phyloP scores from a whole-genome alignment of 1,284 basidiomycete genomes.

The Fomes fomentarius region DNA sequence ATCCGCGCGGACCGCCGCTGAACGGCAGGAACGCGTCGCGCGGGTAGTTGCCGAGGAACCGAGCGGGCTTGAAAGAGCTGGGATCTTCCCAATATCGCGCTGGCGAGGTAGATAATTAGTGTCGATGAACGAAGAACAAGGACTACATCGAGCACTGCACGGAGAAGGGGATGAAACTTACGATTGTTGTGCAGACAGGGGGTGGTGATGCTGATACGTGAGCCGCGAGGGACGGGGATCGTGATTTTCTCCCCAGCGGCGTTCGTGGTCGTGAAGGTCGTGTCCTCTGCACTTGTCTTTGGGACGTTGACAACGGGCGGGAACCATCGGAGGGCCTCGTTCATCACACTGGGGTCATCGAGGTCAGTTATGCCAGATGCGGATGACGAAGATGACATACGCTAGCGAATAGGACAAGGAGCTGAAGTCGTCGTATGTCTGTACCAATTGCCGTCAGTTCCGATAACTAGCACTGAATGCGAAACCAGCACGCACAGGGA shows the following conservation, averaged over 20 bases:
- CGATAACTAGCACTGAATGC: no score
- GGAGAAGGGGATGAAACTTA: slow-evolving; percentile 12
- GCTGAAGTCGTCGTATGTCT: slow-evolving; percentile 20
- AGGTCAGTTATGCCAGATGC: background rate
- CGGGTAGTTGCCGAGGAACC: slow-evolving; percentile 43
- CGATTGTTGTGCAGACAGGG: slow-evolving; percentile 48
- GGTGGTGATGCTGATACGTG: slow-evolving; percentile 42
- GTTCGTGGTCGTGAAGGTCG: slow-evolving; percentile 42
- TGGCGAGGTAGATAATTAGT: no score
- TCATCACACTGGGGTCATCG: slow-evolving; percentile 46
- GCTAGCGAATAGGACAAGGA: slow-evolving; percentile 22
- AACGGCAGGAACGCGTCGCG: slow-evolving; percentile 47
- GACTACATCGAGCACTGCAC: background rate
- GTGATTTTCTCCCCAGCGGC: slow-evolving; percentile 40
- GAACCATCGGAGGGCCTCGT: slow-evolving; percentile 64
- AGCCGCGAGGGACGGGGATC: slow-evolving; percentile 51
- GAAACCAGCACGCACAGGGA: slow-evolving; percentile 6
- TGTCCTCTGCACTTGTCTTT: slow-evolving; percentile 53
- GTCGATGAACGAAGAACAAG: no score
- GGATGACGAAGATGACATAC: slow-evolving; percentile 12
- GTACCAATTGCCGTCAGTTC: background rate
- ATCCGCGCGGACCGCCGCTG: slow-evolving; percentile 39
- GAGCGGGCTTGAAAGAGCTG: slow-evolving; percentile 40
- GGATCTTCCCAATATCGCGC: slow-evolving; percentile 46
- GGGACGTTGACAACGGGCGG: slow-evolving; percentile 48